Evolutionary conservation across 768 basidiomycete genomes (phyloP), one percentile per base, ranked within the genome.

Genomic region (Porphyrellus cyaneotinctus): DNA sequence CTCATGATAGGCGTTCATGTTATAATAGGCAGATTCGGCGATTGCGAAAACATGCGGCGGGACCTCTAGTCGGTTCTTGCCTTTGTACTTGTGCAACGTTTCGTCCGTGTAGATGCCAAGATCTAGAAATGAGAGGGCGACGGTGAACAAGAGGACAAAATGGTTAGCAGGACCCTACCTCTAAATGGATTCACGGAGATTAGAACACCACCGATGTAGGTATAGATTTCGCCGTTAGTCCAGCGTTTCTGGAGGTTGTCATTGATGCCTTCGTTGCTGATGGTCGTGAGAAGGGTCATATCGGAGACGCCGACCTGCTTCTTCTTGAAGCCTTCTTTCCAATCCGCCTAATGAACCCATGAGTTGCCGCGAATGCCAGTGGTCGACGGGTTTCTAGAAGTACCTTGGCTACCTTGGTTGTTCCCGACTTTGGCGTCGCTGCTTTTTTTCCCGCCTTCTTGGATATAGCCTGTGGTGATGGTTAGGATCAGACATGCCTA

Each of bases 291-390:
- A 56, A 99, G 75, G 10, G 97, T 99, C 97, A 99, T 99, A 78
- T 99, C 97, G 38, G 91, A 85, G 52, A 99, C 95, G 50, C 97
- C 97, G 56, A 95, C 87, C 72, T 91, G 88, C 75, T 97, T 97
- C 85, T 97, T 99, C 86, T 97, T 97, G 80, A 99, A 99, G 6
- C 95, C 94, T 66, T 98, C 95, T 72, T 95, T 95, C 95, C 95
- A 99, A 69, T 98, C 95, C 44, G 95, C 95, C 95, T 98, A 58
- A 49, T 43, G 38, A 26, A 37, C 23, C 20, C 20, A 7, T 52
- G 43, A 51, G 55, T 60, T 45, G 50, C 43, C 42, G 57, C 53
- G 37, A 32, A 35, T 54, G 35, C 35, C 37, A 43, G 28, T 9
- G 30, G 20, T 45, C n/a, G 51, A 52, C n/a, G 8, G 23, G 37